Evolutionary conservation across 148 eudicot genomes (phyloP).

Genomic region (Hydrangea macrophylla): DNA sequence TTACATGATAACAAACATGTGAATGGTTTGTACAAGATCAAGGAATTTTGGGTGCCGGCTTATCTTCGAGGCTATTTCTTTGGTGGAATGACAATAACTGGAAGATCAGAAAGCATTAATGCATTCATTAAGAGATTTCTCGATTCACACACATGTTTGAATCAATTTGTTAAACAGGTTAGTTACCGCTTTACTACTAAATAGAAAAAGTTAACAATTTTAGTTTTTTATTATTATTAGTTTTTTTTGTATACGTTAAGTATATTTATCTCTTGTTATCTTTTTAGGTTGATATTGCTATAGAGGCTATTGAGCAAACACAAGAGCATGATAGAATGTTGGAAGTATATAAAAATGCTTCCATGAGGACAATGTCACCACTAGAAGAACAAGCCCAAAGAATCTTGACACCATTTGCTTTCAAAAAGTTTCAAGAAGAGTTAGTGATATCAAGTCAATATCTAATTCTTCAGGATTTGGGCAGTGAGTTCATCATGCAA

Average conservation of each 20-base stretch:
- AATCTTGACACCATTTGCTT: no score
- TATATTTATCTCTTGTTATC: slow-evolving; percentile 17
- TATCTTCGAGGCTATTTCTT: slow-evolving; percentile 17
- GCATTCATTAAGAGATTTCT: no score
- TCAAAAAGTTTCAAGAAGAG: slow-evolving; percentile 14
- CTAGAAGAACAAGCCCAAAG: slow-evolving; percentile 19
- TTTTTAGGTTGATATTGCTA: slow-evolving; percentile 7
- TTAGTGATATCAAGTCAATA: neutral
- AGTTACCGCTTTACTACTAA: neutral
- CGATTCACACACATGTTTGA: slow-evolving; percentile 13
- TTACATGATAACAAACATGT: slow-evolving; percentile 21
- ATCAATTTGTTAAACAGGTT: slow-evolving; percentile 14
- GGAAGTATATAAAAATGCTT: no score
- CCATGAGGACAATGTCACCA: slow-evolving; percentile 16
- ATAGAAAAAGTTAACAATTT: no score
- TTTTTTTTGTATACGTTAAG: slow-evolving; percentile 12
- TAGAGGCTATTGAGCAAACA: no score
- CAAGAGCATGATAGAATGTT: no score
- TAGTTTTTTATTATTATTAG: neutral
- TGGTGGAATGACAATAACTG: slow-evolving; percentile 22
- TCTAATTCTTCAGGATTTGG: neutral
- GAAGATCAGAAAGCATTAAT: slow-evolving; percentile 23
- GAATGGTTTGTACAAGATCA: slow-evolving; percentile 11
- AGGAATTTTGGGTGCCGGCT: slow-evolving; percentile 18
- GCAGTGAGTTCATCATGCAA: neutral